These are phyloP conservation scores for Quercus suber DNA, from an alignment of 306 rosid species.

Conservation along the genomic window DNA sequence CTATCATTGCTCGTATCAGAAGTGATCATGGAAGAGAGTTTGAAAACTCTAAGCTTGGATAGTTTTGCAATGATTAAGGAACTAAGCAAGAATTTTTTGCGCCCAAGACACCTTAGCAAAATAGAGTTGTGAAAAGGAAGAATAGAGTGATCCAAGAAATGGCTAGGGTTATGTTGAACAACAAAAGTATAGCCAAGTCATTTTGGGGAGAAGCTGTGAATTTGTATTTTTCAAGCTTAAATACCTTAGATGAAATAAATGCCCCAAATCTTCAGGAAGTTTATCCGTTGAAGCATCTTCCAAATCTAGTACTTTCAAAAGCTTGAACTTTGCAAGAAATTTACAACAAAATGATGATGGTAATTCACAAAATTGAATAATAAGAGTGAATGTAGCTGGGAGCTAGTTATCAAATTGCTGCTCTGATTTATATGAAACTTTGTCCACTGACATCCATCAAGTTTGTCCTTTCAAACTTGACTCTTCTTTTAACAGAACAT, in stretches of 20 bases:
- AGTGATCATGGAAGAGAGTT: too few relatives aligned
- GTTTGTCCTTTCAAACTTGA: neutral
- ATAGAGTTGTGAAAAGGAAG: too few relatives aligned
- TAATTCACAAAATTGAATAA: neutral
- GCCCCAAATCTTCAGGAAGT: slow-evolving; percentile 10
- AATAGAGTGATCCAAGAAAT: too few relatives aligned
- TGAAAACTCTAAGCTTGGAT: too few relatives aligned
- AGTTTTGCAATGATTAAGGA: too few relatives aligned
- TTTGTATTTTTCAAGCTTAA: slow-evolving; percentile 15
- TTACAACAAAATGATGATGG: neutral
- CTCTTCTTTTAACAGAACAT: neutral
- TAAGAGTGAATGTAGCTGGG: neutral
- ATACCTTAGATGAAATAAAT: slow-evolving; percentile 14
- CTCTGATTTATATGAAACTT: neutral
- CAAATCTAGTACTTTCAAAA: slow-evolving; percentile 12
- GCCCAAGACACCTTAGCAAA: too few relatives aligned
- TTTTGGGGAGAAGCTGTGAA: too few relatives aligned
- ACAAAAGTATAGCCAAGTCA: too few relatives aligned
- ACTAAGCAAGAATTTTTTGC: too few relatives aligned
- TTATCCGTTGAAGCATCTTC: neutral
- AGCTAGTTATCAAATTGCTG: neutral
- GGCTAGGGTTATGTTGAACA: too few relatives aligned
- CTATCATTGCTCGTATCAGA: too few relatives aligned
- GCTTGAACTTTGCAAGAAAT: slow-evolving; percentile 1
- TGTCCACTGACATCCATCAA: neutral